Base-by-base conservation (phyloP, 257 asterid genomes). In the Coffea canephora region DNA sequence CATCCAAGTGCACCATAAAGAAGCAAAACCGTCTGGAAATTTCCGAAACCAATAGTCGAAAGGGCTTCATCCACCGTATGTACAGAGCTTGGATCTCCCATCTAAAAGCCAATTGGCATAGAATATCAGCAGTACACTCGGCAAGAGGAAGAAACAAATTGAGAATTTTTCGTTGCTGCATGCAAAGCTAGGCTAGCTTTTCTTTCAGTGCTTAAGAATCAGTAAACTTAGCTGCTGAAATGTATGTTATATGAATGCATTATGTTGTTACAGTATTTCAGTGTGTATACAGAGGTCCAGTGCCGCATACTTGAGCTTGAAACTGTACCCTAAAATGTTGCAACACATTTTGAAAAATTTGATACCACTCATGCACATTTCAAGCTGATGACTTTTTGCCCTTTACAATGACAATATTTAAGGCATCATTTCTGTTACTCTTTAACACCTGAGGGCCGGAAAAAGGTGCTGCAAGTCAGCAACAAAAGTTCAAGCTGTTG, bases 41-140 rank as follows among this genome's bases (percentile, higher is more conserved):
- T 91, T 65, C 96, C 97, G 81, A 91, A 89, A 4, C 97, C 97
- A 85, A 89, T 75, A 66, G 89, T 76, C 43, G 80, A 75, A 75
- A 92, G 91, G 75, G 96, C 97, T 65, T 89, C 96, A 81, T 92
- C 96, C 74, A 92, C 84, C 13, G 93, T 90, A 84, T 88, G 90
- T 25, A 80, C 83, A 59, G 81, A 74, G 54, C 78, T 67, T 76
- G 87, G 88, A 69, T 83, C 89, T 79, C 84, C 93, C 97, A 92
- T 92, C 95, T 89, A 48, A 31, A n/a, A 66, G 57, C 6, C 52
- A 9, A 74, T 23, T 43, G n/a, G 62, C 3, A 46, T 13, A 21
- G 62, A 23, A 27, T 23, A 67, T 80, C 69, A 80, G 46, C 68
- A 76, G n/a, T 8, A 7, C 46, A 73, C 19, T 54, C 5, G 48